These are phyloP conservation scores for Helicostylum pulchrum DNA, from an alignment of 192 early-diverging fungal genomes.

Conservation along the genomic window DNA sequence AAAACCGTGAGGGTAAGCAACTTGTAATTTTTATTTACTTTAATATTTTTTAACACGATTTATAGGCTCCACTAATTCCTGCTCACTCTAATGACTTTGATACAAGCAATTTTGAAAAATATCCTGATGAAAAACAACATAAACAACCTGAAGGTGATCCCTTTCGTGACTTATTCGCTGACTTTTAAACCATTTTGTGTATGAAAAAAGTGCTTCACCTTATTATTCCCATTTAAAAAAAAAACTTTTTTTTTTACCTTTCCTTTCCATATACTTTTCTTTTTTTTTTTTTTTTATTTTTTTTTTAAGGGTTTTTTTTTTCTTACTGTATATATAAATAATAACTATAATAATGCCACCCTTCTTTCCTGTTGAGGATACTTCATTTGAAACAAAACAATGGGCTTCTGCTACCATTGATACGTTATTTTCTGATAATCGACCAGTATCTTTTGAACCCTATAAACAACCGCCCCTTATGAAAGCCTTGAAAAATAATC, in stretches of 20 bases:
- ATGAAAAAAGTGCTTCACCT: not conserved
- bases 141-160: conserved; percentile 61
- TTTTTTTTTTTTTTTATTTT: not conserved
- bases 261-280: not conserved
- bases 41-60: not conserved
- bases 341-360: conserved; percentile 5
- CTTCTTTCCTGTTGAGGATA: conserved; percentile 5
- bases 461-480: not conserved
- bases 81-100: conserved; percentile 28
- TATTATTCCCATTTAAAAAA: not conserved
- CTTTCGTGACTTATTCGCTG: conserved; percentile 71
- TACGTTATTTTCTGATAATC: conserved; percentile 14
- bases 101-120: conserved; percentile 40
- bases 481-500: conserved; percentile 1
- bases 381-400: conserved; percentile 14
- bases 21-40: not conserved
- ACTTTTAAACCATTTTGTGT: conserved; percentile 56
- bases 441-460: conserved; percentile 21
- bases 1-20: conserved; percentile 28
- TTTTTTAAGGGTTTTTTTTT: not conserved
- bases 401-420: conserved; percentile 19
- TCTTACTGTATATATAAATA: not conserved
- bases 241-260: not conserved
- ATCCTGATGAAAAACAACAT: conserved; percentile 48
- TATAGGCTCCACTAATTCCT: conserved; percentile 28